Percentiles rank a stretch among this genome's conserved stretches.
These are phyloP conservation scores for Pichia kudriavzevii DNA, from an alignment of 1,139 yeast species.

Conservation along the genomic window DNA sequence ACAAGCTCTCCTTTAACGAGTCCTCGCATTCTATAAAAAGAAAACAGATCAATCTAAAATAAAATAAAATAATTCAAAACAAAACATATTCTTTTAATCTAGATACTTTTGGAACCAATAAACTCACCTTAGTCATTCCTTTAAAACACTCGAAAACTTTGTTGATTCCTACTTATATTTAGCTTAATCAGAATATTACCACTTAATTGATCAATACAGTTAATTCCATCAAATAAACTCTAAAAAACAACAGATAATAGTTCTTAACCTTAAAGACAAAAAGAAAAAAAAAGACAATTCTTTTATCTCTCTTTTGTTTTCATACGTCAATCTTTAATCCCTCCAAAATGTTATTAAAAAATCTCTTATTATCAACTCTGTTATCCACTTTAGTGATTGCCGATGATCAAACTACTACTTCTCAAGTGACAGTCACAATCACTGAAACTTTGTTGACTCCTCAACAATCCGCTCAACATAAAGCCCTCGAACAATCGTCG, in stretches of 20 bases:
- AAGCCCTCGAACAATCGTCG: conserved; percentile 19
- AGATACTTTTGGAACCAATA: too few species aligned
- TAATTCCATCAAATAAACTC: too few species aligned
- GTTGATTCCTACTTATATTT: conserved; percentile 5
- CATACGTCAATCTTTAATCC: conserved; percentile 5
- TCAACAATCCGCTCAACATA: conserved; percentile 20
- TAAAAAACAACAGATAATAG: too few species aligned
- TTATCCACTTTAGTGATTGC: conserved; percentile 28
- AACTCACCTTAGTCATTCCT: conserved; percentile 27
- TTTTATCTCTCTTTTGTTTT: too few species aligned
- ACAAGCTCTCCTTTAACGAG: too few species aligned
- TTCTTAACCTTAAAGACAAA: too few species aligned
- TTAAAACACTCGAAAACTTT: conserved; percentile 13
- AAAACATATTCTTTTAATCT: too few species aligned
- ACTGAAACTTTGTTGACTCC: conserved; percentile 27
- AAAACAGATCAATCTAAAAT: too few species aligned
- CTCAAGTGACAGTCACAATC: conserved; percentile 29
- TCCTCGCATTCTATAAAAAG: too few species aligned
- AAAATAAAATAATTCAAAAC: too few species aligned
- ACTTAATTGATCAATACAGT: conserved; percentile 2
- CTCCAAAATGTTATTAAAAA: conserved; percentile 23
- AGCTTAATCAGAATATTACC: background rate
- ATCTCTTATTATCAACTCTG: conserved; percentile 20
- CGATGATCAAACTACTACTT: conserved; percentile 39
- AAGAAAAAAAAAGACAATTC: too few species aligned